Base-by-base conservation (phyloP, 805 yeast species). In the Wickerhamomyces queroliae region DNA sequence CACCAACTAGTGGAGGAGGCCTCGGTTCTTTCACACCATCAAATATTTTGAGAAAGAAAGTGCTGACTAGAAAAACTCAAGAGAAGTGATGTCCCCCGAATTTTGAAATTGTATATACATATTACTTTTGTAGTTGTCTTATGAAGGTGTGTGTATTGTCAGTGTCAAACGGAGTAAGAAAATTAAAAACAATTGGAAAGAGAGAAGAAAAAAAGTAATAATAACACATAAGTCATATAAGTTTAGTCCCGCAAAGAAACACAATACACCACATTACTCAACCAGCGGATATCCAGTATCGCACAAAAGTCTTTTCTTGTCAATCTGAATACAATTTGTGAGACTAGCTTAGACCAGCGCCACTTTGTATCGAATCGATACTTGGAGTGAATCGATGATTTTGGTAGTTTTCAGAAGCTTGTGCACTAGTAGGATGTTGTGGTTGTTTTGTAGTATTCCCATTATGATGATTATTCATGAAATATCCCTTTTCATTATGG, bases 1-100 rank as follows among this genome's bases (percentile, higher is more conserved):
- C 28, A 10, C 41, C 36, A 31, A 29, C 40, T 11, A 17, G 19
- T 8, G 49, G 47, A 4, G 15, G 22, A 18, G 33, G 33, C 12
- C 10, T 23, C 11, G 25, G 25, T 23, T 23, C 25, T 8, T 23
- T 23, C 25, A 30, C 33, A 5, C 33, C 33, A 9, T 18, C 33
- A 18, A 30, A 9, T 30, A 12, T 34, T 13, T 11, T 38, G 11
- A 16, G 41, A 11, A 38, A 38, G 22, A 38, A 38, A 16, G 41
- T 38, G 3, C 17, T 38, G 11, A 33, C 26, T 10, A 24, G 39
- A 17, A 37, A 25, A n/a, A n/a, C n/a, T n/a, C n/a, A n/a, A n/a
- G n/a, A n/a, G n/a, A n/a, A n/a, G n/a, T n/a, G n/a, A n/a, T n/a
- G n/a, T n/a, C 30, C n/a, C 17, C 17, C n/a, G 4, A 5, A 27